Conservation (phyloP, 192 early-diverging fungal genomes). For the Obelidium mucronatum region DNA sequence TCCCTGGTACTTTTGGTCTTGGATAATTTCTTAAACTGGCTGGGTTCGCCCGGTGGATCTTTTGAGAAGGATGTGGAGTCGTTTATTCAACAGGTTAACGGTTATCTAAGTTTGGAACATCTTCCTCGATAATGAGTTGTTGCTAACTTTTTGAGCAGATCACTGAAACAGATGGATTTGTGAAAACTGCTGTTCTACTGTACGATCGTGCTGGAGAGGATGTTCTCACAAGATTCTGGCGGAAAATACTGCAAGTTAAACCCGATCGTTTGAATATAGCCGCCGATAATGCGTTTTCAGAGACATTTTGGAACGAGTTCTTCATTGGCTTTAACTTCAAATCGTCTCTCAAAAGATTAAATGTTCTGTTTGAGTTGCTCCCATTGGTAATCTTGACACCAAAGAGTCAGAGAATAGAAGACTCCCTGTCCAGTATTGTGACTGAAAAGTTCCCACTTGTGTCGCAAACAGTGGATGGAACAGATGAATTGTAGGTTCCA, state of each 20-base stretch:
- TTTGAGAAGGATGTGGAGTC: neutral
- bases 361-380: slow-evolving; percentile 23
- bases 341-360: neutral
- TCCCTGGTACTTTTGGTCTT: slow-evolving; percentile 17
- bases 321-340: slow-evolving; percentile 13
- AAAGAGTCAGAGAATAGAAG: slow-evolving; percentile 42
- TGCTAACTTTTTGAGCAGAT: no score
- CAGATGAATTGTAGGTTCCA: slow-evolving; percentile 9
- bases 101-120: no score
- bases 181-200: neutral
- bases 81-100: no score
- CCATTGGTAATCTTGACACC: neutral
- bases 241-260: slow-evolving; percentile 54
- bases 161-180: no score
- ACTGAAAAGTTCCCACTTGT: slow-evolving; percentile 57
- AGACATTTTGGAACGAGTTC: slow-evolving; percentile 30
- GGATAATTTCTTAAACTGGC: slow-evolving; percentile 29
- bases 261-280: slow-evolving; percentile 47
- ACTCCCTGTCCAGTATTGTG: slow-evolving; percentile 53
- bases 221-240: slow-evolving; percentile 54
- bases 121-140: no score
- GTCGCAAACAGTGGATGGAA: neutral
- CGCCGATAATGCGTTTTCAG: slow-evolving; percentile 37
- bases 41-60: no score
- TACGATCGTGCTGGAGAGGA: slow-evolving; percentile 9